These are phyloP conservation scores for Cystobasidiopsis lactophilus DNA, from an alignment of 768 basidiomycete genomes.

Conservation along the genomic window DNA sequence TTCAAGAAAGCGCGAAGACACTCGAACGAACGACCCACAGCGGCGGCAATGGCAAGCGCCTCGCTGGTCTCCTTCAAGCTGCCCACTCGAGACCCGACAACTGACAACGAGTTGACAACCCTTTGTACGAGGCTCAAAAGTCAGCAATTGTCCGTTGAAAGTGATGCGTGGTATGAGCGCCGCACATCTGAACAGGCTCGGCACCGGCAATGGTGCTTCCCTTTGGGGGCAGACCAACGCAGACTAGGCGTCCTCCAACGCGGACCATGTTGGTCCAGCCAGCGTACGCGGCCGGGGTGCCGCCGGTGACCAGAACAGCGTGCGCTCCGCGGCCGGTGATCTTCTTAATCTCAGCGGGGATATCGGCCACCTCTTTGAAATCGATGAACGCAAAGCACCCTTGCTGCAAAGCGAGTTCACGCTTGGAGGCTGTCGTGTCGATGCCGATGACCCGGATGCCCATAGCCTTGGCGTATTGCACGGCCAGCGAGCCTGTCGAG, in stretches of 20 bases:
- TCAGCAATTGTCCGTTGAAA: no score
- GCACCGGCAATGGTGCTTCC: conserved; percentile 22
- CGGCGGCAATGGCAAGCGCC: conserved; percentile 48
- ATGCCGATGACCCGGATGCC: conserved; percentile 59
- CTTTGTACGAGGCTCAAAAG: conserved; percentile 5
- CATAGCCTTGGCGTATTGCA: conserved; percentile 56
- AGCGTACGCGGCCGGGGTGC: conserved; percentile 25
- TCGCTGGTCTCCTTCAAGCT: conserved; percentile 61
- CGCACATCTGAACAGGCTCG: conserved; percentile 24
- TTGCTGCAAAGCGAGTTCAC: conserved; percentile 31
- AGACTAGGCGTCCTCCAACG: conserved; percentile 45
- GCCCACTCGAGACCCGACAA: conserved; percentile 27
- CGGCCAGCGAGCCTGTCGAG: conserved; percentile 28
- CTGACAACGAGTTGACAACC: conserved; percentile 21
- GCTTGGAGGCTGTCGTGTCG: conserved; percentile 53
- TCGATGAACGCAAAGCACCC: conserved; percentile 52
- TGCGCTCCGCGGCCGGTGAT: conserved; percentile 45
- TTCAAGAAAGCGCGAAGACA: not conserved
- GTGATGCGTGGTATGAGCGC: no score
- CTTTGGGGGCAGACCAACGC: conserved; percentile 43
- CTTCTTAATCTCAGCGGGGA: conserved; percentile 41
- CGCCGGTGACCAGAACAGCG: conserved; percentile 27
- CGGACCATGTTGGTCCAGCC: conserved; percentile 44
- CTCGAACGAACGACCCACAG: conserved; percentile 7
- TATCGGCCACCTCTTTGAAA: conserved; percentile 42